These are phyloP conservation scores for Globisporangium acanthophoron DNA, from an alignment of 352 stramenopile species.

Conservation along the genomic window DNA sequence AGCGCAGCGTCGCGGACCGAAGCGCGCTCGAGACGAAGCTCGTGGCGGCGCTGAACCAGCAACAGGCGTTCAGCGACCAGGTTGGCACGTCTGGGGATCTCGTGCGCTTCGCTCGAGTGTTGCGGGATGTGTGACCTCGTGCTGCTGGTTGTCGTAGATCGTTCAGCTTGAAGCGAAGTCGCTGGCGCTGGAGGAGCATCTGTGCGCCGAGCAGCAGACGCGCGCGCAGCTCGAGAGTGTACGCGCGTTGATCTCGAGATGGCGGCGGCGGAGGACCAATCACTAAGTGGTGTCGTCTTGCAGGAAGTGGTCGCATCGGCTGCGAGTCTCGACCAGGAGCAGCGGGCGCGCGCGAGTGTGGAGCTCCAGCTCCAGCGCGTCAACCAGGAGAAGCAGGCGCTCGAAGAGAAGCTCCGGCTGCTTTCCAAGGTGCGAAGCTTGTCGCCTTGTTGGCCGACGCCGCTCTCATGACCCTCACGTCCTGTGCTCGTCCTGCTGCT, in stretches of 20 bases:
- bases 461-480: background rate
- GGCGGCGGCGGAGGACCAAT: too few species aligned
- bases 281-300: background rate
- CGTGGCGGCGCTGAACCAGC: conserved; percentile 15
- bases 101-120: background rate
- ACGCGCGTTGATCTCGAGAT: background rate
- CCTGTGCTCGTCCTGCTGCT: background rate
- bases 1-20: conserved; percentile 18
- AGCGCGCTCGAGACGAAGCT: conserved; percentile 24
- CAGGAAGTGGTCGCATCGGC: conserved; percentile 2
- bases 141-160: background rate
- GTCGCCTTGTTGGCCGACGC: too few species aligned
- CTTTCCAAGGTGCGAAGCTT: conserved; percentile 23
- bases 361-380: conserved; percentile 10
- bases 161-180: conserved; percentile 20
- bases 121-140: background rate
- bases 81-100: background rate
- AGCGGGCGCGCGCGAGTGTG: conserved; percentile 13
- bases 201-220: background rate
- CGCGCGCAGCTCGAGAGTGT: conserved; percentile 8
- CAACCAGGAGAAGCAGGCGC: conserved; percentile 27
- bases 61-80: conserved; percentile 16
- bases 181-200: conserved; percentile 11
- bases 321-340: conserved; percentile 10
- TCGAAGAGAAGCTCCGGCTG: conserved; percentile 40